Conservation (phyloP, 106 monocot species). For the Dioscorea dumetorum region DNA sequence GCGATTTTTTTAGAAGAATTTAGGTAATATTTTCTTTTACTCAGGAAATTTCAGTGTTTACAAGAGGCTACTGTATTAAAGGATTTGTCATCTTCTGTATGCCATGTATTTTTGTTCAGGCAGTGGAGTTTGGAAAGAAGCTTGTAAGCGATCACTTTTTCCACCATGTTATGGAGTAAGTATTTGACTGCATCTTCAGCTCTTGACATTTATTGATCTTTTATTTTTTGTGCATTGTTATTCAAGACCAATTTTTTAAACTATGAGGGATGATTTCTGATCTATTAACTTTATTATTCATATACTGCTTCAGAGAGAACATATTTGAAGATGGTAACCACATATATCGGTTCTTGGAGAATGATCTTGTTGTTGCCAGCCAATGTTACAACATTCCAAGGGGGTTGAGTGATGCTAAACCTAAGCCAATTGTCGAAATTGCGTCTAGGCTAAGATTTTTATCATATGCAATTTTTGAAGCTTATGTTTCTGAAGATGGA, state of each 20-base stretch:
- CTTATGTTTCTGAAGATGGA: slow-evolving; percentile 92
- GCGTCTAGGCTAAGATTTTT: slow-evolving; percentile 63
- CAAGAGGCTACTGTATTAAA: background rate
- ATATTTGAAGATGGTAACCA: slow-evolving; percentile 94
- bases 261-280: too few species aligned
- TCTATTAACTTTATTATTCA: background rate
- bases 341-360: slow-evolving; percentile 82
- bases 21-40: too few species aligned
- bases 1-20: too few species aligned
- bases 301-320: slow-evolving; percentile 54
- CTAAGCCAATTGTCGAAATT: slow-evolving; percentile 75
- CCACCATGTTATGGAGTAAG: slow-evolving; percentile 80
- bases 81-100: background rate
- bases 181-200: background rate
- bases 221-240: too few species aligned
- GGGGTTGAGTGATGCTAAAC: slow-evolving; percentile 57
- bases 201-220: too few species aligned
- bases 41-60: too few species aligned
- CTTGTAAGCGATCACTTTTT: slow-evolving; percentile 69
- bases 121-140: slow-evolving; percentile 85
- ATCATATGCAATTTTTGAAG: slow-evolving; percentile 74
- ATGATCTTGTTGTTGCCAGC: slow-evolving; percentile 60
- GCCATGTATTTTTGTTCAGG: slow-evolving; percentile 28
- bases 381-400: slow-evolving; percentile 79
- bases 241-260: too few species aligned